These are phyloP conservation scores for Candida coquimbonensis DNA, from an alignment of 805 yeast genomes.

Conservation along the genomic window DNA sequence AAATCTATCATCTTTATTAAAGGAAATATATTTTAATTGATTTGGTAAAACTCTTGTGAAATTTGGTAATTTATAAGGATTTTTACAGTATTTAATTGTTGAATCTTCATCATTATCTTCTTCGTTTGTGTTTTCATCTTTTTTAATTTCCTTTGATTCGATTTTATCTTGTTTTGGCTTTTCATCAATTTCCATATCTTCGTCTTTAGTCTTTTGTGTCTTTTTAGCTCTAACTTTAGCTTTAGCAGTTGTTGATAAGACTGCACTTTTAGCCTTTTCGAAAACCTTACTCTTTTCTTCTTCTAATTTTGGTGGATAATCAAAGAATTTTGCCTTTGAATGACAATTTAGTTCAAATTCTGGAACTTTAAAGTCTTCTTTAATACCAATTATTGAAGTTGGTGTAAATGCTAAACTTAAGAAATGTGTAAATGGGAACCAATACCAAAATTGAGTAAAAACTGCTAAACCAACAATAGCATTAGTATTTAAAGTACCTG, in stretches of 20 bases:
- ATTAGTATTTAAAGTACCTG: conserved; percentile 83
- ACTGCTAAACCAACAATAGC: conserved; percentile 89
- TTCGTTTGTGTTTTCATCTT: conserved; percentile 23
- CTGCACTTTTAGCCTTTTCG: conserved; percentile 88
- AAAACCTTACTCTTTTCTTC: conserved; percentile 74
- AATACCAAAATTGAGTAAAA: conserved; percentile 93
- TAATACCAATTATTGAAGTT: conserved; percentile 82
- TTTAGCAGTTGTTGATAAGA: conserved; percentile 84
- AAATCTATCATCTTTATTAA: conserved; percentile 67
- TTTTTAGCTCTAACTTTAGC: conserved; percentile 91
- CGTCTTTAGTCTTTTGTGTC: conserved; percentile 44
- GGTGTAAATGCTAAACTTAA: conserved; percentile 88
- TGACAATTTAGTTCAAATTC: conserved; percentile 76
- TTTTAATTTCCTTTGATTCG: conserved; percentile 5
- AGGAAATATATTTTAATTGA: conserved; percentile 78
- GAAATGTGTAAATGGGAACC: conserved; percentile 97
- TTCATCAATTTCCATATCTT: conserved; percentile 41
- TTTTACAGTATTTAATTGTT: conserved; percentile 48
- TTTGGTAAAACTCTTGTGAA: conserved; percentile 85
- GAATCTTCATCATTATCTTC: conserved; percentile 23
- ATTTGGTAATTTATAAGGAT: conserved; percentile 67
- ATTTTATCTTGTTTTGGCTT: conserved; percentile 24
- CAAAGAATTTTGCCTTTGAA: conserved; percentile 71
- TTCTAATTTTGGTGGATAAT: conserved; percentile 84
- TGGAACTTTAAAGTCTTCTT: conserved; percentile 80